These are phyloP conservation scores for Paramecium pentaurelia DNA, from an alignment of 73 alveolate genomes.

Conservation along the genomic window DNA sequence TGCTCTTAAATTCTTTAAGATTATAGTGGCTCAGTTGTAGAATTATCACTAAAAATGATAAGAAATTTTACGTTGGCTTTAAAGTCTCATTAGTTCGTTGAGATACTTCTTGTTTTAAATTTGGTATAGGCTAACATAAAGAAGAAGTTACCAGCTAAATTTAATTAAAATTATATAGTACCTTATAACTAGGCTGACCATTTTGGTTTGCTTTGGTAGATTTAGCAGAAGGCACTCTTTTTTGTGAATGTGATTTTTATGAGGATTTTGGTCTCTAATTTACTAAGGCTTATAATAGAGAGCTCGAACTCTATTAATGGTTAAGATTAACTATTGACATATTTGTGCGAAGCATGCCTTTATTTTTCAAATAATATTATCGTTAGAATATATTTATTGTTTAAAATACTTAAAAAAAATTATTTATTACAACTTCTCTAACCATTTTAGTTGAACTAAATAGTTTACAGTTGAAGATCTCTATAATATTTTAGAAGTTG, in stretches of 20 bases:
- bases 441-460: not conserved
- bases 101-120: not conserved
- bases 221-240: slow-evolving; percentile 25
- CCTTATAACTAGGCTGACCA: not conserved
- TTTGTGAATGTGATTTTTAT: not conserved
- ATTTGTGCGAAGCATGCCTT: not conserved
- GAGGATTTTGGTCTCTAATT: slow-evolving; percentile 6
- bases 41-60: not conserved
- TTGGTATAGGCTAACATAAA: not conserved
- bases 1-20: not conserved
- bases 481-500: not conserved
- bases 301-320: slow-evolving; percentile 12
- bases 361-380: not conserved
- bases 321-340: slow-evolving; percentile 14
- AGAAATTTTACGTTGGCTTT: slow-evolving; percentile 15
- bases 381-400: not conserved
- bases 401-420: not conserved
- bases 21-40: not conserved
- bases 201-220: not conserved
- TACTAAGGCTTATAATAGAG: not conserved
- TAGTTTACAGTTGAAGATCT: not conserved
- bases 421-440: not conserved
- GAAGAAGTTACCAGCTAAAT: not conserved
- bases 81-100: slow-evolving; percentile 19
- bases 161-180: not conserved